Percentiles rank a stretch among this genome's conserved stretches.
Evolutionary conservation across 1,284 basidiomycete genomes (phyloP).

Genomic region (Cryptococcus neoformans): DNA sequence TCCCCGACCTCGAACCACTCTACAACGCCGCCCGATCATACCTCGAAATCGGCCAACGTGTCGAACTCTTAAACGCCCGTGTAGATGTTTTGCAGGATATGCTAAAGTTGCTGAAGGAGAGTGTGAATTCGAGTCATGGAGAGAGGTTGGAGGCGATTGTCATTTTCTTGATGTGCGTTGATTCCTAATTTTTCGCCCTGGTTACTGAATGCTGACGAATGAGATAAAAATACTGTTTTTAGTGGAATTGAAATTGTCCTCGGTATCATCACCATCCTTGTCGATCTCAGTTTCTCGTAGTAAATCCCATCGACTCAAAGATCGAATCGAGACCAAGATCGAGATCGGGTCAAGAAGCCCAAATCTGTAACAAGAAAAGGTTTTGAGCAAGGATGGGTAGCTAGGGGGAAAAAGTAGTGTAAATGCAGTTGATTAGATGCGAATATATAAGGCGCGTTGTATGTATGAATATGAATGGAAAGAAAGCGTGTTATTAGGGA

Average conservation of each 20-base stretch:
- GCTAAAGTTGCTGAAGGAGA: constrained; percentile 89
- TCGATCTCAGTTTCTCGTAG: constrained; percentile 57
- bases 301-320: not conserved
- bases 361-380: too few species aligned
- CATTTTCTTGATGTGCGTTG: constrained; percentile 69
- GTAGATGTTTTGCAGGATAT: constrained; percentile 97
- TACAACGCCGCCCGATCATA: constrained; percentile 92
- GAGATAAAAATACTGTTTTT: not conserved
- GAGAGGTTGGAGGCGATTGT: constrained; percentile 95
- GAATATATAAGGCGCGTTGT: too few species aligned
- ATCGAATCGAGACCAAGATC: not conserved
- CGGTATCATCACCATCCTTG: constrained; percentile 68
- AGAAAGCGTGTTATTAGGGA: too few species aligned
- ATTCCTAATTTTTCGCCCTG: not conserved
- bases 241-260: constrained; percentile 54
- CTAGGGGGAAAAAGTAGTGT: too few species aligned
- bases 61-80: constrained; percentile 87
- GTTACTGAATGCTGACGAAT: not conserved
- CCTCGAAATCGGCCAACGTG: constrained; percentile 90
- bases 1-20: constrained; percentile 89
- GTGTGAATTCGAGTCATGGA: constrained; percentile 81
- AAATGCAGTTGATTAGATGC: too few species aligned
- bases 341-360: too few species aligned
- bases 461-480: too few species aligned
- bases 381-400: too few species aligned